These are phyloP conservation scores for Coemansia reversa DNA, from an alignment of 192 early-diverging fungal genomes.

Conservation along the genomic window DNA sequence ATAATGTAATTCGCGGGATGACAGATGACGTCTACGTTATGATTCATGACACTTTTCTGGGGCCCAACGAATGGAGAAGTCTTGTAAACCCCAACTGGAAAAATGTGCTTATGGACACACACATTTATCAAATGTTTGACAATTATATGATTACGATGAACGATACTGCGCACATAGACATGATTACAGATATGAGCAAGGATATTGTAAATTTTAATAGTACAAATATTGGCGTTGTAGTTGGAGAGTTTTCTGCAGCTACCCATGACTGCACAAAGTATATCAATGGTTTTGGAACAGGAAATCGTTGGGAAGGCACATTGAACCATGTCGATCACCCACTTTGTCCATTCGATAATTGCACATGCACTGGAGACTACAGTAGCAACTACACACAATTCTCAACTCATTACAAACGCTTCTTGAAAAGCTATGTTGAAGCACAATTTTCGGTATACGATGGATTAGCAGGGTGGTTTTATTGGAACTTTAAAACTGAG, in stretches of 20 bases:
- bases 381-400: slow-evolving; percentile 52
- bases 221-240: slow-evolving; percentile 60
- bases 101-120: slow-evolving; percentile 51
- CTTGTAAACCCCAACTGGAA: slow-evolving; percentile 47
- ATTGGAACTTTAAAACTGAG: slow-evolving; percentile 74
- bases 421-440: slow-evolving; percentile 58
- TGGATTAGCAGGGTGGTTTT: slow-evolving; percentile 63
- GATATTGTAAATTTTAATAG: slow-evolving; percentile 41
- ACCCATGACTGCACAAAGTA: slow-evolving; percentile 74
- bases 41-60: slow-evolving; percentile 54
- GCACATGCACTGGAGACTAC: slow-evolving; percentile 59
- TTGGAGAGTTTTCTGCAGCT: slow-evolving; percentile 71
- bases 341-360: slow-evolving; percentile 46
- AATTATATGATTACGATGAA: slow-evolving; percentile 41
- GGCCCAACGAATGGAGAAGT: slow-evolving; percentile 43
- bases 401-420: slow-evolving; percentile 56
- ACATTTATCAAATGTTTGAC: slow-evolving; percentile 58
- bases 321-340: slow-evolving; percentile 35
- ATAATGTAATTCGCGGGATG: slow-evolving; percentile 35
- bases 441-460: slow-evolving; percentile 66
- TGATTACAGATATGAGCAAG: slow-evolving; percentile 34
- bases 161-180: slow-evolving; percentile 41
- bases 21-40: slow-evolving; percentile 34
- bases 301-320: slow-evolving; percentile 66
- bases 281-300: slow-evolving; percentile 64